These are phyloP conservation scores for Pulicaria dysenterica DNA, from an alignment of 129 eudicot species.

Conservation along the genomic window DNA sequence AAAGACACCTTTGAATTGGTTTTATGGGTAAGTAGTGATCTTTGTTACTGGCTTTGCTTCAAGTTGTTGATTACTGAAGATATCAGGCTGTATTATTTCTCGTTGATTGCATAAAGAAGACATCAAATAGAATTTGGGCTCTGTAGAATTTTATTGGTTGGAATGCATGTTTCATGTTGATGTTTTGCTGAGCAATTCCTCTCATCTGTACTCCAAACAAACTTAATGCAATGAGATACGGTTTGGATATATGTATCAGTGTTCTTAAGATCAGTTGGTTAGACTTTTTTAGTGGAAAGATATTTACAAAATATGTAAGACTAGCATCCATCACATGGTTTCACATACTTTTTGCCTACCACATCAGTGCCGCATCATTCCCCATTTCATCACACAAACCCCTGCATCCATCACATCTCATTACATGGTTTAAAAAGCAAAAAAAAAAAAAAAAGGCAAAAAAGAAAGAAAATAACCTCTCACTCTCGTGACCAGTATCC, in stretches of 20 bases:
- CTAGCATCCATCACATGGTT: too few relatives aligned
- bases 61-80: background rate
- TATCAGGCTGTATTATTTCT: background rate
- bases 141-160: background rate
- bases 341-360: too few relatives aligned
- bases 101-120: background rate
- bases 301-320: too few relatives aligned
- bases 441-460: too few relatives aligned
- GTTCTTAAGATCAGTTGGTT: background rate
- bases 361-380: too few relatives aligned
- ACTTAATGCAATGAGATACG: background rate
- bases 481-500: too few relatives aligned
- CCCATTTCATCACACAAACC: too few relatives aligned
- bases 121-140: background rate
- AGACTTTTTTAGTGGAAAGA: background rate
- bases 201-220: background rate
- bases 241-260: too few relatives aligned
- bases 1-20: background rate
- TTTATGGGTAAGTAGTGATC: background rate
- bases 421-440: too few relatives aligned
- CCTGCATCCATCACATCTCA: too few relatives aligned
- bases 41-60: background rate
- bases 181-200: background rate
- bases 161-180: background rate
- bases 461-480: too few relatives aligned